Conservation (phyloP, 1,284 basidiomycete species). For the Trichosporon sp. region DNA sequence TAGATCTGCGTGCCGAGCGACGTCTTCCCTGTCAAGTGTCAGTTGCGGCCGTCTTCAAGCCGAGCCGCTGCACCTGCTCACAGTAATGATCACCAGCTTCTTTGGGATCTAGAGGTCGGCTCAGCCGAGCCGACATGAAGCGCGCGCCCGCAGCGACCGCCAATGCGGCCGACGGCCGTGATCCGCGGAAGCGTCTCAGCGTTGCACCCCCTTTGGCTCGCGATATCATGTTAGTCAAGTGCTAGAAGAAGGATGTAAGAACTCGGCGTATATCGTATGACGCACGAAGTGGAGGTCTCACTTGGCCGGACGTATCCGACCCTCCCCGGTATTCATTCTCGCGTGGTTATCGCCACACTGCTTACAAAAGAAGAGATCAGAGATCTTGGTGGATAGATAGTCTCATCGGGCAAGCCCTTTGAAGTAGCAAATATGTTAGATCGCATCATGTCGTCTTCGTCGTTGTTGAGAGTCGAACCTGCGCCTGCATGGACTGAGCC, state of each 20-base stretch:
- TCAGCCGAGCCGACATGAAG: not conserved
- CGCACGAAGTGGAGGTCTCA: not conserved
- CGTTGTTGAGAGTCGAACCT: not conserved
- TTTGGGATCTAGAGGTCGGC: not conserved
- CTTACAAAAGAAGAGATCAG: constrained; percentile 9
- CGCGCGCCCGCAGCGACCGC: not conserved
- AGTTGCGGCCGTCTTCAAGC: too few species aligned
- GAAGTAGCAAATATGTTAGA: constrained; percentile 16
- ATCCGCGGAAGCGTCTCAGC: too few species aligned
- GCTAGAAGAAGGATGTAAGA: not conserved
- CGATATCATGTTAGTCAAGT: not conserved
- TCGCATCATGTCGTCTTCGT: constrained; percentile 8
- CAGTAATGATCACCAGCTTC: not conserved
- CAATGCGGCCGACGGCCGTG: not conserved
- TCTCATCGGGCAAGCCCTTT: constrained; percentile 10
- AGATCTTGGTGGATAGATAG: constrained; percentile 15
- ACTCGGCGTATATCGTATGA: not conserved
- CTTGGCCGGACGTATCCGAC: not conserved
- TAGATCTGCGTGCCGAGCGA: not conserved
- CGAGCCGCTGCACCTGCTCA: not conserved
- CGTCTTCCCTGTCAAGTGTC: not conserved
- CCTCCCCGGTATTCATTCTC: not conserved
- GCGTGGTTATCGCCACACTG: not conserved
- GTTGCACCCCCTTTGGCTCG: not conserved
- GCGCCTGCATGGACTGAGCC: not conserved